Conservation (phyloP, 371 early-diverging fungal genomes). For the Apophysomyces ossiformis region DNA sequence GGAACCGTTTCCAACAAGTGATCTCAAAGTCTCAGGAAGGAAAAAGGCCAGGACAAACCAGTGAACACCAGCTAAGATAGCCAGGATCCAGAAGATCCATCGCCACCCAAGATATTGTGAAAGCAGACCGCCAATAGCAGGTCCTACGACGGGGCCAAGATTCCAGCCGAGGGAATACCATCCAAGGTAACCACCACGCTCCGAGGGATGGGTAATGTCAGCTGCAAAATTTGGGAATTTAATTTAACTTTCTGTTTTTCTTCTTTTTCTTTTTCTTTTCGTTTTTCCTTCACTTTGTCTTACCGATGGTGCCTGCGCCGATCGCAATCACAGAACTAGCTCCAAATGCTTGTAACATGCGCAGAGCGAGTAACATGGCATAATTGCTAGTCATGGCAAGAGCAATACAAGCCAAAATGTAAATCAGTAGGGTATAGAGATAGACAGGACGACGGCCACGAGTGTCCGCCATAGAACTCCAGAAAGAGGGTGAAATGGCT, state of each 20-base stretch:
- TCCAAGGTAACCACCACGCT: constrained; percentile 72
- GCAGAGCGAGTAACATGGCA: constrained; percentile 55
- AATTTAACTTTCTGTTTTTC: constrained; percentile 1
- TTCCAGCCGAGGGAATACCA: constrained; percentile 62
- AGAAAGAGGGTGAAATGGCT: constrained; percentile 54
- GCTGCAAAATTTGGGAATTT: constrained; percentile 18
- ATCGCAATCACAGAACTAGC: constrained; percentile 68
- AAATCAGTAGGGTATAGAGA: constrained; percentile 60
- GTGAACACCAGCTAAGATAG: constrained; percentile 52
- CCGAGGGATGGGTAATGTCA: constrained; percentile 63
- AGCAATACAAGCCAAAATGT: constrained; percentile 62
- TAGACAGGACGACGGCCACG: constrained; percentile 71
- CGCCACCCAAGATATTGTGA: constrained; percentile 41
- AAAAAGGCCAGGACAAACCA: constrained; percentile 51
- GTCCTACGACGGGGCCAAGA: constrained; percentile 27
- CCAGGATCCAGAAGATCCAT: constrained; percentile 63
- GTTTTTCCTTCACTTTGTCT: not conserved
- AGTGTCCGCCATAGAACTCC: constrained; percentile 70
- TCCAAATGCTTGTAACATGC: constrained; percentile 71
- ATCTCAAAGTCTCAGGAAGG: constrained; percentile 68
- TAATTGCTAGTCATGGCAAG: constrained; percentile 57
- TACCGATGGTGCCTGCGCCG: constrained; percentile 70
- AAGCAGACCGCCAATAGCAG: constrained; percentile 35
- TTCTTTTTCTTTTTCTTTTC: no score
- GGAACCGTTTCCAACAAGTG: constrained; percentile 52